Base-by-base conservation (phyloP, 2,329 filamentous ascomycete species). In the Exutisphaerella laricina region DNA sequence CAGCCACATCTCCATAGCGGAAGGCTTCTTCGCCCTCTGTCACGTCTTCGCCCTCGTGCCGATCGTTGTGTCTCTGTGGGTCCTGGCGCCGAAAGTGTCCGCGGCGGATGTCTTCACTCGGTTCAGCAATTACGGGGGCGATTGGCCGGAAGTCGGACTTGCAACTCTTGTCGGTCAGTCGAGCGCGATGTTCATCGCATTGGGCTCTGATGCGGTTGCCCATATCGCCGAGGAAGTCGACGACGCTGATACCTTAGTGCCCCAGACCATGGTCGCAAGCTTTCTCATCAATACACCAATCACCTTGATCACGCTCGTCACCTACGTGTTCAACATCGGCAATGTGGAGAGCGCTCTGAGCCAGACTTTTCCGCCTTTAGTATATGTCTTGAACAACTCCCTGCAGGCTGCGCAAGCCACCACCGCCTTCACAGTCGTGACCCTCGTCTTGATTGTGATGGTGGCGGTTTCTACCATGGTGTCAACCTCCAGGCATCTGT, bases 211-310 rank as follows among this genome's bases (percentile, higher is more conserved):
- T 45, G 64, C 65, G 7, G 63, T 66, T 14, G 65, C 64, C 2
- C 65, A 70, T 43, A 66, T 71, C 56, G 56, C 67, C 2, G 67
- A 71, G 48, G 68, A 71, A 44, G 61, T 70, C 44, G 63, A 66
- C 41, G 60, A 69, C 20, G 67, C 68, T 1, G 60, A 62, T 14
- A 62, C 58, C 12, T 60, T 65, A 12, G 63, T 71, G 3, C 68
- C 69, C 2, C 57, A 58, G 25, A 62, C 65, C 6, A 69, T 70
- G 61, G 51, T 71, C 4, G 61, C 63, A 39, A 60, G 60, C 6
- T 70, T 67, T 47, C 43, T 63, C n/a, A 46, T 62, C 26, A 65
- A 64, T 38, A 48, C 52, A 4, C 54, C 56, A 1, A 39, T 60
- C 5, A 58, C 54, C 1, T 47, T 63, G 17, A 39, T 58, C 9